Evolutionary conservation across 2,329 filamentous ascomycete species (phyloP).

Genomic region (Sordariomycetes sp.): DNA sequence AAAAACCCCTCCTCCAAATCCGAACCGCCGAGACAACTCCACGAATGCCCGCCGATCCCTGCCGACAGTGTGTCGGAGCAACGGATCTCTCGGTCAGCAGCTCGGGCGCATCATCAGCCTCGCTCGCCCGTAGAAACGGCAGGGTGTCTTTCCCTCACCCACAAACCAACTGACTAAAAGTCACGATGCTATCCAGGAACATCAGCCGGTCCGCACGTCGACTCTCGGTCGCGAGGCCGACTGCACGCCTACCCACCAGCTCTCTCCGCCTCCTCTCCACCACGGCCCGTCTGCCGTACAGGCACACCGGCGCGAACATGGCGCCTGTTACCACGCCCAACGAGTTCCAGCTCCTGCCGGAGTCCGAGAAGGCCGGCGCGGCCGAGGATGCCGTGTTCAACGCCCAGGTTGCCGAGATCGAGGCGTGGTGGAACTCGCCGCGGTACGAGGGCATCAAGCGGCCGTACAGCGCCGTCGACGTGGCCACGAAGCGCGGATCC

Average conservation of each 20-base stretch:
- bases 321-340: slow-evolving; percentile 41
- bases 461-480: slow-evolving; percentile 79
- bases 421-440: slow-evolving; percentile 79
- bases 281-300: neutral
- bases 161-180: neutral
- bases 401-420: slow-evolving; percentile 70
- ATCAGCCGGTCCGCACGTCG: slow-evolving; percentile 1
- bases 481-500: slow-evolving; percentile 85
- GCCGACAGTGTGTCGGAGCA: neutral
- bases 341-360: slow-evolving; percentile 74
- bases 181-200: slow-evolving; percentile 1
- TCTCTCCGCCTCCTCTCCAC: neutral
- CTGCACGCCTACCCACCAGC: neutral
- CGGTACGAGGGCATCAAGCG: slow-evolving; percentile 83
- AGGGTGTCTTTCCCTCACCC: neutral
- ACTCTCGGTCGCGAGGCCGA: slow-evolving; percentile 1
- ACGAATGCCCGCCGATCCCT: neutral
- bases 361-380: slow-evolving; percentile 60
- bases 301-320: neutral
- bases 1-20: neutral
- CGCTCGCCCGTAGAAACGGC: too few species aligned
- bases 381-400: slow-evolving; percentile 80
- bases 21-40: neutral
- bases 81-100: neutral
- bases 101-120: neutral